Base-by-base conservation (phyloP, 106 monocot genomes). In the Dendrobium officinale region DNA sequence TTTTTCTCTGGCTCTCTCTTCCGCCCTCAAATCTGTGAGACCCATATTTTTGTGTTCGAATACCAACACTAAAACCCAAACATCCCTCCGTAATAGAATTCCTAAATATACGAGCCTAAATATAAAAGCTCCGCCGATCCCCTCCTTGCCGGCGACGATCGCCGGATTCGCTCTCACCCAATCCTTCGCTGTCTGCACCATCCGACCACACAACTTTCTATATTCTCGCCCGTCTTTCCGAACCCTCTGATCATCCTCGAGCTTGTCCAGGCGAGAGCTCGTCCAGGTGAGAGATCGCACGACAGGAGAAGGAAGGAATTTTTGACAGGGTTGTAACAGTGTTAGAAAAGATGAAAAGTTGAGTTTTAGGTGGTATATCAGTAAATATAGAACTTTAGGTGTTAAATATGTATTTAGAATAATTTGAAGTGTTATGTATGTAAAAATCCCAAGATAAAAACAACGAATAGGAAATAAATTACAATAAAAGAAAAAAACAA, bases 201-300 rank as follows among this genome's bases (percentile, higher is more conserved):
- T 33, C 67, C 43, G 76, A 76, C 66, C 37, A 82, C 49, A 81
- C 67, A 13, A 41, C 55, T 1, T 48, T 68, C 75, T 81, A 68
- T 4, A 79, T 84, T 48, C 75, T 84, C n/a, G 29, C 75, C 29
- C 55, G 81, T 5, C 81, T 87, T 45, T 81, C 87, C 5, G 55
- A 79, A 6, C 51, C 77, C 20, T 41, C 79, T 37, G 51, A n/a
- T 6, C 48, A 19, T 20, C 2, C 33, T 41, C 19, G 29, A 29
- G 29, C 29, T 29, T 29, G 29, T 29, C 29, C 29, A 29, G 0
- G 29, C 0, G 29, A 29, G 29, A 29, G 29, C 29, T 29, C 29
- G 1, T 29, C 0, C 29, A 29, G 29, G 29, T 29, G 29, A 29
- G 29, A 29, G 29, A 29, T 29, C 29, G 29, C 29, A 29, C 29